These are phyloP conservation scores for Cucurbita pepo DNA, from an alignment of 306 rosid species.

Conservation along the genomic window DNA sequence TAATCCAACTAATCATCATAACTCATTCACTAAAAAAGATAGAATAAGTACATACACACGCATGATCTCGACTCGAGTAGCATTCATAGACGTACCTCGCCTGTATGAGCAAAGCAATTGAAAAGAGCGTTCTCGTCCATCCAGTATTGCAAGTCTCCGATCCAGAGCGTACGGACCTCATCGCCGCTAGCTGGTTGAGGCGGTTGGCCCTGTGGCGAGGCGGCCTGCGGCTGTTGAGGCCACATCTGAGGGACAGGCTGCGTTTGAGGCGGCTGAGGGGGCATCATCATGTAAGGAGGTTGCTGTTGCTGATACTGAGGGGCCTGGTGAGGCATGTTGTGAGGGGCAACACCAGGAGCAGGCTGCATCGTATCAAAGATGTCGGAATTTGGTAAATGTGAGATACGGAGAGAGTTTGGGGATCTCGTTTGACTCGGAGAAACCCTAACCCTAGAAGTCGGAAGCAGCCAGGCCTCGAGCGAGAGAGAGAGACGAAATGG, in stretches of 20 bases:
- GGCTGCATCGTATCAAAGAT: slow-evolving; percentile 61
- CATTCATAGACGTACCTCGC: slow-evolving; percentile 40
- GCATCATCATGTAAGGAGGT: slow-evolving; percentile 70
- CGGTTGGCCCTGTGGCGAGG: slow-evolving; percentile 28
- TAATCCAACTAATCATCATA: not conserved
- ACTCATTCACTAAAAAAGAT: not conserved
- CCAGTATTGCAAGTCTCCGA: slow-evolving; percentile 95
- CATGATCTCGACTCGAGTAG: not conserved
- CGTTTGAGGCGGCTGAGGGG: slow-evolving; percentile 34
- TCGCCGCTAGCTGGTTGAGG: slow-evolving; percentile 38
- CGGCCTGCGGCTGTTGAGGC: slow-evolving; percentile 28
- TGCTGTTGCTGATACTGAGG: slow-evolving; percentile 54
- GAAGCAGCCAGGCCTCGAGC: not conserved
- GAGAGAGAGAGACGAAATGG: no score
- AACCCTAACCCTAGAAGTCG: slow-evolving; percentile 49
- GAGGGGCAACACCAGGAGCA: slow-evolving; percentile 50
- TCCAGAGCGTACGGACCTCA: slow-evolving; percentile 90
- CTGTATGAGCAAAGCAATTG: slow-evolving; percentile 46
- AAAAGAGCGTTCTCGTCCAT: slow-evolving; percentile 77
- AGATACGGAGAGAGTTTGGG: slow-evolving; percentile 1
- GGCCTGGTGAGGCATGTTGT: slow-evolving; percentile 40
- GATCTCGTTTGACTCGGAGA: not conserved
- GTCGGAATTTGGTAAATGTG: not conserved
- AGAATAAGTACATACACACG: not conserved
- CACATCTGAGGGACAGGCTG: slow-evolving; percentile 34